phyloP scores from a whole-genome alignment of 352 stramenopile genomes.

The Achlya hypogyna region DNA sequence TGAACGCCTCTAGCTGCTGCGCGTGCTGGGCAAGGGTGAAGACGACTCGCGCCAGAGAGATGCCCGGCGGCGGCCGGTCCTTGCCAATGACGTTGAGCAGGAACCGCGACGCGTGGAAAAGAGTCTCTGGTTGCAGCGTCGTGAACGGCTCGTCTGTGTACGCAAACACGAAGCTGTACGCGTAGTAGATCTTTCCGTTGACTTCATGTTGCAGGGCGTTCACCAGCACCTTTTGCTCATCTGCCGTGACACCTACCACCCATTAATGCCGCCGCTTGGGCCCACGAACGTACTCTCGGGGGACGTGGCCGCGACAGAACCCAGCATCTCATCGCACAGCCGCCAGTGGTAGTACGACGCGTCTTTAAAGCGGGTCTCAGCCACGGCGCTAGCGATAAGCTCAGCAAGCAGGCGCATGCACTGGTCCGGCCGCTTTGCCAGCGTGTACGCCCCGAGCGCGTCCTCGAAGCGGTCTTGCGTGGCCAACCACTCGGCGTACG shows the following conservation, averaged over 20 bases:
- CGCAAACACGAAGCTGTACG: constrained; percentile 86
- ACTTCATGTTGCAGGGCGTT: constrained; percentile 52
- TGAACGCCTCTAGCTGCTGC: constrained; percentile 86
- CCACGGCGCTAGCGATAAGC: constrained; percentile 84
- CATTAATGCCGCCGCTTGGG: neutral
- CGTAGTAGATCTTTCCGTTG: constrained; percentile 89
- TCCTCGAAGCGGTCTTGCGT: constrained; percentile 89
- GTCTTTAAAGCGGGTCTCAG: constrained; percentile 80
- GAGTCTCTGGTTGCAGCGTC: constrained; percentile 79
- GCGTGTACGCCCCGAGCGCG: constrained; percentile 85
- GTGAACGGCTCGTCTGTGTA: constrained; percentile 95
- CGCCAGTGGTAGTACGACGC: constrained; percentile 91
- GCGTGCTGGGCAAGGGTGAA: constrained; percentile 92
- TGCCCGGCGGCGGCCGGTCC: constrained; percentile 46
- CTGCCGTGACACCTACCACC: neutral
- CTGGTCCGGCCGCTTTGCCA: constrained; percentile 71
- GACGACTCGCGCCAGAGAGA: constrained; percentile 87
- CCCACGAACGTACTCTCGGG: neutral
- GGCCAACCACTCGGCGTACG: constrained; percentile 89
- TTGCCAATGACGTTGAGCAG: constrained; percentile 86
- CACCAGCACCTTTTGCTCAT: constrained; percentile 22
- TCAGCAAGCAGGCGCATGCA: constrained; percentile 76
- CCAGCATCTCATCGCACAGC: constrained; percentile 77
- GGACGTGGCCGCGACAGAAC: constrained; percentile 24
- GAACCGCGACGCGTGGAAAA: constrained; percentile 90